These are phyloP conservation scores for Pouteria glomerata DNA, from an alignment of 148 eudicot species.

Conservation along the genomic window DNA sequence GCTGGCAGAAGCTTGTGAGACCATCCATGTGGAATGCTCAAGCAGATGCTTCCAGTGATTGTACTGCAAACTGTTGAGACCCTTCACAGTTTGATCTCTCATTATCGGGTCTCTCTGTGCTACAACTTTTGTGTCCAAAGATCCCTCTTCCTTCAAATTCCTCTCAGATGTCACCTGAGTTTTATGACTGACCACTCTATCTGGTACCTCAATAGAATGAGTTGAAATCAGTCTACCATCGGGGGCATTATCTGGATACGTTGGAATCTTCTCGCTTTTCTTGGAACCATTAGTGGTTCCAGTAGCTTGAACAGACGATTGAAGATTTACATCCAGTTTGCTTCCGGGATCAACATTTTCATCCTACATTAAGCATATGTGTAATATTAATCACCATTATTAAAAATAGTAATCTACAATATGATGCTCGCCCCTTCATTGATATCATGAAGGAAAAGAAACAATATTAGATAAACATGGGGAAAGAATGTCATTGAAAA, in stretches of 20 bases:
- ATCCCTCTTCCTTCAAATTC: constrained; percentile 31
- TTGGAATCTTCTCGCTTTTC: constrained; percentile 6
- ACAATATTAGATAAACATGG: background rate
- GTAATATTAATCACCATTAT: background rate
- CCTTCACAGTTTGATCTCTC: constrained; percentile 11
- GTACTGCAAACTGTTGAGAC: constrained; percentile 12
- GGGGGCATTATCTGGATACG: constrained; percentile 9
- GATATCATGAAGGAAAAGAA: background rate
- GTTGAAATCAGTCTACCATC: constrained; percentile 14
- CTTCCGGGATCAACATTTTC: constrained; percentile 7
- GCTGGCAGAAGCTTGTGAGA: constrained; percentile 15
- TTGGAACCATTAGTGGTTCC: constrained; percentile 3
- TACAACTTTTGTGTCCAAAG: constrained; percentile 12
- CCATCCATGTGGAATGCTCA: constrained; percentile 14
- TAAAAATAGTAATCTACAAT: no score
- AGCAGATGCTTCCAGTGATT: constrained; percentile 22
- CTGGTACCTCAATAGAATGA: constrained; percentile 16
- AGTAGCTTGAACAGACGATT: constrained; percentile 10
- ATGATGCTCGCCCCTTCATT: background rate
- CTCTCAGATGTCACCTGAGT: constrained; percentile 18
- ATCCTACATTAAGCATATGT: constrained; percentile 22
- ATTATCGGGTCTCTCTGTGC: constrained; percentile 12
- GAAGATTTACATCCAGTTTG: constrained; percentile 7
- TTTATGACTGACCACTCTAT: constrained; percentile 2
- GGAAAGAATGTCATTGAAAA: background rate